Base-by-base conservation (phyloP, 2,329 filamentous ascomycete species). In the Fusarium dlaminii region DNA sequence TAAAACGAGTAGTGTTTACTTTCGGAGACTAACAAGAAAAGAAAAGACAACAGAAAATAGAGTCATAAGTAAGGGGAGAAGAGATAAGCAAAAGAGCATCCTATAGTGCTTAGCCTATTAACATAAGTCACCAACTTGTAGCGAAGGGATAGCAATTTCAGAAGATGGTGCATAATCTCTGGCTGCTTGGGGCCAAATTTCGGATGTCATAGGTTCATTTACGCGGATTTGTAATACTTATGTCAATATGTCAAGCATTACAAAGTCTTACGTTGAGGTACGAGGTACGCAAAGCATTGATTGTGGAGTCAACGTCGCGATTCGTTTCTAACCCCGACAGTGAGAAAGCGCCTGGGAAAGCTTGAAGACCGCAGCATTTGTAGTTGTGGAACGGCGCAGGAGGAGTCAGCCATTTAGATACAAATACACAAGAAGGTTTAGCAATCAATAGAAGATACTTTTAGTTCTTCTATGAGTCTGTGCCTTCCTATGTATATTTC, bases 61-160 rank as follows among this genome's bases (percentile, higher is more conserved):
- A 10, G 8, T n/a, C 6, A 17, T 15, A 1, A 11, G 1, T 14
- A 17, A 11, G 22, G 8, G 22, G 6, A n/a, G 14, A 11, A 42
- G 14, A 24, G 20, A 22, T 13, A 22, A 22, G 37, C 12, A 13
- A 39, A 39, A 8, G 11, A 39, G 37, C 20, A 39, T 22, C 37
- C 20, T 39, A 22, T 6, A 43, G 11, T 13, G 12, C 3, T 43
- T 6, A 43, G 42, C 17, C 24, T 20, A 20, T 27, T 14, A 6
- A 22, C 12, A 29, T 11, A 46, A 3, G 8, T 22, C 12, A 46
- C 24, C 4, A 7, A 3, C 13, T 15, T 15, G 4, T 11, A 3
- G 6, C 0, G 3, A 15, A 22, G 4, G 9, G 13, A 22, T 29
- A 15, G 6, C 6, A 46, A 29, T 11, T 29, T 6, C 8, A 46